Conservation (phyloP, 305 asterid species). For the Solanum chacoense region DNA sequence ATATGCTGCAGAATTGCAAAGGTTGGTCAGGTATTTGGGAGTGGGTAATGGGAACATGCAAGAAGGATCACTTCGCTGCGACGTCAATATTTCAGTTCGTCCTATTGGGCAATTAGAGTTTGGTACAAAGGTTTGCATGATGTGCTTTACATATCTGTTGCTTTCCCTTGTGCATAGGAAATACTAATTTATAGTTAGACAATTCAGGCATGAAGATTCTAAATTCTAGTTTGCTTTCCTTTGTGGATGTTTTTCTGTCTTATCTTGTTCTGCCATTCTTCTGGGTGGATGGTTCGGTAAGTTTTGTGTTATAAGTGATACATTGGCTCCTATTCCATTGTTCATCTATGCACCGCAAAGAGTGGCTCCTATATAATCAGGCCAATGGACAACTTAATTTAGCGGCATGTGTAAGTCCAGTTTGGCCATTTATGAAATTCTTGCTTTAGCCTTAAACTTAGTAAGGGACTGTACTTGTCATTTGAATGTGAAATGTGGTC, state of each 20-base stretch:
- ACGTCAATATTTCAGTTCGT: slow-evolving; percentile 90
- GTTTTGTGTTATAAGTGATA: not conserved
- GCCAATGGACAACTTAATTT: not conserved
- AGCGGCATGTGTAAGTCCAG: not conserved
- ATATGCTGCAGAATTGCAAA: slow-evolving; percentile 93
- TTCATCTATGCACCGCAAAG: not conserved
- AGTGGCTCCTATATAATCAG: not conserved
- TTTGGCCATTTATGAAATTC: not conserved
- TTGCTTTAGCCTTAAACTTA: not conserved
- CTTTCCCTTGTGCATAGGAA: not conserved
- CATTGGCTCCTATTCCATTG: not conserved
- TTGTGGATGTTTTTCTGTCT: not conserved
- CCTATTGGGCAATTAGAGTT: slow-evolving; percentile 79
- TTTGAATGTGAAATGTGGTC: not conserved
- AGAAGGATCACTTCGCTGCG: slow-evolving; percentile 99
- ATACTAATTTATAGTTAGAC: not conserved
- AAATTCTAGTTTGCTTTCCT: not conserved
- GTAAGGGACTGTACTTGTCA: not conserved
- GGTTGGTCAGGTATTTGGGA: slow-evolving; percentile 92
- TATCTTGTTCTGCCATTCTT: not conserved
- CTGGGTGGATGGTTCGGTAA: not conserved
- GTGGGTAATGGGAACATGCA: slow-evolving; percentile 96
- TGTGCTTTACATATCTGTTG: slow-evolving; percentile 4
- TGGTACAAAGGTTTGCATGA: slow-evolving; percentile 76
- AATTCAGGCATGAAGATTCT: not conserved